A percentile compares a stretch with the other conserved stretches of the same genome.
Conservation (phyloP, 148 eudicot genomes). For the Chenopodium formosanum region DNA sequence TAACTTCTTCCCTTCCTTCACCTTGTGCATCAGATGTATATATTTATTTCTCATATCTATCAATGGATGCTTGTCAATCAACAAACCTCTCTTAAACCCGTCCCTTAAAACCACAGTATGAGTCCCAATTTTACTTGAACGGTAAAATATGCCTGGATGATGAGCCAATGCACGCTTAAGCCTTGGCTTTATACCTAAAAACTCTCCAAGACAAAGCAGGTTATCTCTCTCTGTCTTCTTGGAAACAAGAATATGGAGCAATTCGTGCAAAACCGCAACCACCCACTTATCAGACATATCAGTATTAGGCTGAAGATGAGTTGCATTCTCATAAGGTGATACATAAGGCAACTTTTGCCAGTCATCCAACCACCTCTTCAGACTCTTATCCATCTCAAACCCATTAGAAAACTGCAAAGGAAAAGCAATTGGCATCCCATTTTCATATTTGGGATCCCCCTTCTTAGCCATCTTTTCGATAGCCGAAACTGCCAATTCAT, state of each 20-base stretch:
- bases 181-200: conserved; percentile 72
- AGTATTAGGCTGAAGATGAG: conserved; percentile 46
- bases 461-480: conserved; percentile 38
- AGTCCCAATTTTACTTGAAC: conserved; percentile 66
- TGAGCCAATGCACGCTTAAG: conserved; percentile 69
- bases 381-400: conserved; percentile 42
- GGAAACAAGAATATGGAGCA: conserved; percentile 55
- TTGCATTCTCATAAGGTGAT: conserved; percentile 77
- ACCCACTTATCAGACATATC: conserved; percentile 82
- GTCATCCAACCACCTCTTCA: conserved; percentile 44
- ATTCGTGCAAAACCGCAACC: conserved; percentile 68
- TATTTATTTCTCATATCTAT: conserved; percentile 71
- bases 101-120: conserved; percentile 84
- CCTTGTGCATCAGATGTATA: conserved; percentile 66
- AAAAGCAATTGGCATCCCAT: conserved; percentile 41
- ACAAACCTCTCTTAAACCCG: conserved; percentile 66
- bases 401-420: conserved; percentile 37
- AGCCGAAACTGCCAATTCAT: conserved; percentile 35
- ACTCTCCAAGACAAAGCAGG: conserved; percentile 59
- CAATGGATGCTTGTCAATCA: conserved; percentile 61
- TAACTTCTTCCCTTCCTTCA: conserved; percentile 45
- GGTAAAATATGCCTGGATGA: conserved; percentile 88
- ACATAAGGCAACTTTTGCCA: conserved; percentile 86
- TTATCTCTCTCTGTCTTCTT: conserved; percentile 82
- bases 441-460: conserved; percentile 20